Conservation (phyloP, 2,329 filamentous ascomycete species). For the Beauveria pseudobassiana region DNA sequence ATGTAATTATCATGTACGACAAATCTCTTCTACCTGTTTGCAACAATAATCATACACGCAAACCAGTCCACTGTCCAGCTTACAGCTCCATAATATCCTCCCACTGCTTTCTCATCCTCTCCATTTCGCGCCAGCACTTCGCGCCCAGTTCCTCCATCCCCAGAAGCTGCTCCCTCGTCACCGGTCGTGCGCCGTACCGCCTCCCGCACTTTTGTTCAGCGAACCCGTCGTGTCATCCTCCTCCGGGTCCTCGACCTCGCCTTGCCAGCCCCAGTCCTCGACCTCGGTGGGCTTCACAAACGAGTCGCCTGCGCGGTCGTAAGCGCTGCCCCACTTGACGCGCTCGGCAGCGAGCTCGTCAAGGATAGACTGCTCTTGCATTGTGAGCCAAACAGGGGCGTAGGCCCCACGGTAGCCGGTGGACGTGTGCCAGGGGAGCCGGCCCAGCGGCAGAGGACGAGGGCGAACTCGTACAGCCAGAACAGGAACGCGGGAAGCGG, state of each 20-base stretch:
- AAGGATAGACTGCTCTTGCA: constrained; percentile 57
- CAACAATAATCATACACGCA: too few relatives aligned
- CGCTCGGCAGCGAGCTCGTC: constrained; percentile 47
- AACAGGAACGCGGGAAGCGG: constrained; percentile 63
- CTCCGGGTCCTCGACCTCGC: constrained; percentile 42
- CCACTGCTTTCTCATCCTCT: constrained; percentile 62
- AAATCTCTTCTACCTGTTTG: too few relatives aligned
- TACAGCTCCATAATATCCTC: constrained; percentile 33
- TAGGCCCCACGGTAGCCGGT: constrained; percentile 70
- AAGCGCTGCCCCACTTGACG: constrained; percentile 79
- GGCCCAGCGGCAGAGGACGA: constrained; percentile 66
- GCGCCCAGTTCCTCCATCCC: constrained; percentile 57
- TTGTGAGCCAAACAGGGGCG: constrained; percentile 69
- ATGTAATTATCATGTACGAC: not conserved
- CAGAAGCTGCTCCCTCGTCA: constrained; percentile 52
- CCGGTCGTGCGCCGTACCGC: constrained; percentile 47
- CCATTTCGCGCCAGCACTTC: constrained; percentile 62
- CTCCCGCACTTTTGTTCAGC: constrained; percentile 49
- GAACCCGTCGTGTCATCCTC: constrained; percentile 38
- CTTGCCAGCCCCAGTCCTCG: constrained; percentile 74
- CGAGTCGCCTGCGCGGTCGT: constrained; percentile 48
- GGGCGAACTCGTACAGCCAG: constrained; percentile 58
- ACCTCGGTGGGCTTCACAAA: constrained; percentile 72
- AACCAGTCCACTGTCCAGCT: not conserved
- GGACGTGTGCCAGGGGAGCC: constrained; percentile 83